These are phyloP conservation scores for Xylaria intraflava DNA, from an alignment of 495 filamentous ascomycete species.

Conservation along the genomic window DNA sequence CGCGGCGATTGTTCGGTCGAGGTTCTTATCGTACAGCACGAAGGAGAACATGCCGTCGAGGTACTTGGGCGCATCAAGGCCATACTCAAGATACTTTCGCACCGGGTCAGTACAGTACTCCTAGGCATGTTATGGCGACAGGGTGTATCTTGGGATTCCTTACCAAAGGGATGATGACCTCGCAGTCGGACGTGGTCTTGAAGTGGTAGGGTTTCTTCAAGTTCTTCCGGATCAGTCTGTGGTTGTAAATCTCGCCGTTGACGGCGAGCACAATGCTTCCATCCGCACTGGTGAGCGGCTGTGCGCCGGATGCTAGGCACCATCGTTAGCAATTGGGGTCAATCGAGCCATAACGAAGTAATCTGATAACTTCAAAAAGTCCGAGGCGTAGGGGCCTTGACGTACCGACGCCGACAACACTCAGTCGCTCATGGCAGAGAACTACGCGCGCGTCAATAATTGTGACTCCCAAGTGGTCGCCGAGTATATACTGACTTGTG, in stretches of 20 bases:
- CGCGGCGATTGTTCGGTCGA: conserved; percentile 85
- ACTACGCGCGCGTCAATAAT: conserved; percentile 51
- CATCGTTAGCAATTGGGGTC: conserved; percentile 21
- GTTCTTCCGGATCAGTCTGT: conserved; percentile 80
- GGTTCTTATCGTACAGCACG: conserved; percentile 89
- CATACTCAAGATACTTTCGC: conserved; percentile 80
- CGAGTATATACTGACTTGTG: conserved; percentile 60
- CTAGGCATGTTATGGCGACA: conserved; percentile 23
- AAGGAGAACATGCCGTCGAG: conserved; percentile 99
- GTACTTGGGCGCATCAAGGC: conserved; percentile 84
- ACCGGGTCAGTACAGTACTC: background rate
- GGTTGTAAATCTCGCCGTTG: conserved; percentile 99
- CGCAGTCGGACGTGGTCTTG: conserved; percentile 97
- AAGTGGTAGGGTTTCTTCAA: conserved; percentile 79
- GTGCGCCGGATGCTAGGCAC: conserved; percentile 76
- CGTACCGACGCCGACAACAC: conserved; percentile 94
- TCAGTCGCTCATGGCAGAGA: conserved; percentile 92
- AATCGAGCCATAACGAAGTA: background rate
- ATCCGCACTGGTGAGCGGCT: conserved; percentile 89
- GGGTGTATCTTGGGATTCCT: conserved; percentile 20
- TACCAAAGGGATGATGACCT: conserved; percentile 96
- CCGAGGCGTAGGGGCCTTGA: conserved; percentile 12
- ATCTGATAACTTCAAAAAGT: background rate
- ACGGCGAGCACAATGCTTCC: conserved; percentile 83
- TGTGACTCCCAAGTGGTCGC: conserved; percentile 3